Percentiles rank a stretch among this genome's conserved stretches.
Evolutionary conservation across 805 yeast species (phyloP).

Genomic region (Lipomyces sp.): DNA sequence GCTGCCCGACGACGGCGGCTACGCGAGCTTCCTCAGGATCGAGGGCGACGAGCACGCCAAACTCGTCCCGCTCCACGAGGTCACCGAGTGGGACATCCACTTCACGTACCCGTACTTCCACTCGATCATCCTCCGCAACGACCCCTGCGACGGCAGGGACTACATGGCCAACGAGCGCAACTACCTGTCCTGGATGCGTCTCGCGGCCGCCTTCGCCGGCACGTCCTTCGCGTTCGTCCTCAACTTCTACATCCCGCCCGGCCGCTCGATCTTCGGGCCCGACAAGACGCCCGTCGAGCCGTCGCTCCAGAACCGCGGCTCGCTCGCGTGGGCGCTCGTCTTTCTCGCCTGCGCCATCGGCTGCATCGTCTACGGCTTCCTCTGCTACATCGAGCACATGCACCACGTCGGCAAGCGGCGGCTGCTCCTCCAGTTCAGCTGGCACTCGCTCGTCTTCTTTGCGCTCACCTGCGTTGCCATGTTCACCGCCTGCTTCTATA

Average conservation of each 20-base stretch:
- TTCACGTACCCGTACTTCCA: slow-evolving; percentile 21
- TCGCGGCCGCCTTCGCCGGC: slow-evolving; percentile 25
- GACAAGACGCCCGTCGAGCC: slow-evolving; percentile 10
- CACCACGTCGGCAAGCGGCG: slow-evolving; percentile 18
- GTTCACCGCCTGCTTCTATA: slow-evolving; percentile 17
- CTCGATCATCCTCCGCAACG: slow-evolving; percentile 15
- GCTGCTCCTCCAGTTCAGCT: slow-evolving; percentile 23
- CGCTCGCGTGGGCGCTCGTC: slow-evolving; percentile 25
- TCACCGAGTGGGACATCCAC: slow-evolving; percentile 27
- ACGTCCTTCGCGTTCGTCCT: slow-evolving; percentile 26
- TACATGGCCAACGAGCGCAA: slow-evolving; percentile 27
- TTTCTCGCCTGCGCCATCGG: slow-evolving; percentile 19
- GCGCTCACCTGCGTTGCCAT: slow-evolving; percentile 14
- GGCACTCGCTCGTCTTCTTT: slow-evolving; percentile 20
- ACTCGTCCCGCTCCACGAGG: slow-evolving; percentile 22
- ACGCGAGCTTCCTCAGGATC: slow-evolving; percentile 18
- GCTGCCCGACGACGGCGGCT: slow-evolving; percentile 15
- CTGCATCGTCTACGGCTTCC: slow-evolving; percentile 17
- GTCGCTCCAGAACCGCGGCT: slow-evolving; percentile 21
- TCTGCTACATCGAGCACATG: slow-evolving; percentile 17
- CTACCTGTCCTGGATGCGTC: slow-evolving; percentile 28
- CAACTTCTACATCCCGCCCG: slow-evolving; percentile 23
- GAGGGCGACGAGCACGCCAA: slow-evolving; percentile 18
- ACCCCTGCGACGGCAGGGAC: slow-evolving; percentile 29
- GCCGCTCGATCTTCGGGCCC: slow-evolving; percentile 18